phyloP scores from a whole-genome alignment of 1,284 basidiomycete genomes.

The Ustilago shanxiensis region DNA sequence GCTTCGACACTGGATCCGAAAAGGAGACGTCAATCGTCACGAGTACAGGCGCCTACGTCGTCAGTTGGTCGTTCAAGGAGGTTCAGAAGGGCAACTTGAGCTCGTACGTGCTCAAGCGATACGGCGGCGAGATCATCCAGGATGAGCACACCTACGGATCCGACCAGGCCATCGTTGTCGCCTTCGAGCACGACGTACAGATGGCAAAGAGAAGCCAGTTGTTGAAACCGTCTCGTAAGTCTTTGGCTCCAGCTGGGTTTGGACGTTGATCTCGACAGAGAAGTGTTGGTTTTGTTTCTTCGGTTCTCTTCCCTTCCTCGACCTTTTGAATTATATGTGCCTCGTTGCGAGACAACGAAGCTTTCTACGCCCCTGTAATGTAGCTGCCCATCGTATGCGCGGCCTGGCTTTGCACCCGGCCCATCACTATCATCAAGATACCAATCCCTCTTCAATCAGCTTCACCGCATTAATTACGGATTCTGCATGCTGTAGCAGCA shows the following conservation, averaged over 20 bases:
- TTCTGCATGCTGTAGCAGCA: not conserved
- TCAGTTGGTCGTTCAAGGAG: slow-evolving; percentile 87
- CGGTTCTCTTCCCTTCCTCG: not conserved
- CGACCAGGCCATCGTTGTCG: slow-evolving; percentile 93
- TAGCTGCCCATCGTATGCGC: slow-evolving; percentile 16
- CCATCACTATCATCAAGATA: not conserved
- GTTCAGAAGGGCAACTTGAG: slow-evolving; percentile 91
- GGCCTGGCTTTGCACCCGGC: not conserved
- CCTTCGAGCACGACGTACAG: slow-evolving; percentile 91
- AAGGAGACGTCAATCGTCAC: slow-evolving; percentile 96
- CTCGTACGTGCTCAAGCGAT: slow-evolving; percentile 93
- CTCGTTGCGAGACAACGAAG: not conserved
- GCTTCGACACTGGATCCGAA: slow-evolving; percentile 85
- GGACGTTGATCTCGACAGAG: slow-evolving; percentile 36
- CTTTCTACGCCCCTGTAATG: slow-evolving; percentile 9
- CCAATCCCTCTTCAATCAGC: not conserved
- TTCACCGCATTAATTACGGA: too few species aligned
- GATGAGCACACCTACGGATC: slow-evolving; percentile 74
- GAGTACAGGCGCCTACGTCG: slow-evolving; percentile 92
- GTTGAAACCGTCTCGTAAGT: slow-evolving; percentile 84
- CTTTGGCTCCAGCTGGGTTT: slow-evolving; percentile 67
- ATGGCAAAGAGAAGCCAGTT: slow-evolving; percentile 93
- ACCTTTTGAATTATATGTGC: not conserved
- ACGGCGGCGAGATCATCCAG: slow-evolving; percentile 61
- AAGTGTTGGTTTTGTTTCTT: slow-evolving; percentile 3